Base-by-base conservation (phyloP, 495 filamentous ascomycete genomes). In the Cercophora scortea region DNA sequence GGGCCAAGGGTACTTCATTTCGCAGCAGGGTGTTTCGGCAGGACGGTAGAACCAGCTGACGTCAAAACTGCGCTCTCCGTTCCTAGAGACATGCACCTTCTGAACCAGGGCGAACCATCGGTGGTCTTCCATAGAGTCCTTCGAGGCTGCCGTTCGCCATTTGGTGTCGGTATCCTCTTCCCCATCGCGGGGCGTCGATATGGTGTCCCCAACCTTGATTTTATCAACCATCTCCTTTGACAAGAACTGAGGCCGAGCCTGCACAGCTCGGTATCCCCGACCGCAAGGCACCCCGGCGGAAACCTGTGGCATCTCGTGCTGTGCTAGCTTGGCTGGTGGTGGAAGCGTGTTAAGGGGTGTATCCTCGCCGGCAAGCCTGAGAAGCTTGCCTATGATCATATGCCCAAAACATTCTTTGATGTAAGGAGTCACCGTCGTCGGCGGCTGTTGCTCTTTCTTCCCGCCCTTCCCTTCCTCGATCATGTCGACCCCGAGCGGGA, bases 31-130 rank as follows among this genome's bases (percentile, higher is more conserved):
- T 4, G 86, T 90, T 34, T 90, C 84, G 4, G 73, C 67, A 1
- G 86, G 76, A 11, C 75, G 70, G 58, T 91, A 91, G 1, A 90
- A 59, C 88, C 88, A 91, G 4, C 84, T 74, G 4, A 87, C 77
- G 44, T 83, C 73, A 8, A 90, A 76, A 25, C 61, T 61, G 13
- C 56, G 64, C 17, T 56, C 45, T 0, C 73, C 71, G 9, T 19
- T 46, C 4, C 58, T 52, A 12, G 46, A 58, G n/a, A 61, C 38
- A 46, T 75, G 64, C 1, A 80, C 64, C 4, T 64, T 69, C 51
- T 87, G 83, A 3, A 90, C 81, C 47, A 84, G 85, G 6, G 77
- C 83, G 61, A 81, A 85, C 83, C 85, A 90, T 3, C 71, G 53
- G 34, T 69, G 61, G 15, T 74, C 67, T 17, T 72, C 70, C 9